A percentile compares a stretch with the other conserved stretches of the same genome.
Evolutionary conservation across 2,329 filamentous ascomycete species (phyloP).

Genomic region (Neopestalotiopsis sp.): DNA sequence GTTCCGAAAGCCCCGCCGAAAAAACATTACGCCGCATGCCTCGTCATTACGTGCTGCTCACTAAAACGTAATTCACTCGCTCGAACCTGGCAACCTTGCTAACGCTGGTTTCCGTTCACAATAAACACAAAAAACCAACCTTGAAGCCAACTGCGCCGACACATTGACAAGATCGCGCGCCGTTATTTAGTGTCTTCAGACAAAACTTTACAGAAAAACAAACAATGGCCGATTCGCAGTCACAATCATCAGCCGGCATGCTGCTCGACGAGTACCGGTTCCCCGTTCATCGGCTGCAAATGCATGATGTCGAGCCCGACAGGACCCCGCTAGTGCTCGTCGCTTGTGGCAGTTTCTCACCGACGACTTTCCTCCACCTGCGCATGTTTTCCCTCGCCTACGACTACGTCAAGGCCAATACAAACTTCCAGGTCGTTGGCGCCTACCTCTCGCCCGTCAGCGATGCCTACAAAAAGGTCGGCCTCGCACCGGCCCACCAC

Average conservation of each 20-base stretch:
- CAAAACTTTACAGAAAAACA: background rate
- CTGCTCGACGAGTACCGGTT: conserved; percentile 59
- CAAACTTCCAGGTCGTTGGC: conserved; percentile 83
- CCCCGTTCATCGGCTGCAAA: conserved; percentile 64
- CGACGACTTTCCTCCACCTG: conserved; percentile 77
- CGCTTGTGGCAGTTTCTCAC: conserved; percentile 75
- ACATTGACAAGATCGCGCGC: background rate
- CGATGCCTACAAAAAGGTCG: conserved; percentile 76
- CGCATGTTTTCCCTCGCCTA: conserved; percentile 89
- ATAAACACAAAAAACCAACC: background rate
- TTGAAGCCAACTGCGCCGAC: background rate
- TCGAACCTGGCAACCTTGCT: conserved; percentile 1
- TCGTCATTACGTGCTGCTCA: conserved; percentile 4
- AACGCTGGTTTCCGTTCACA: background rate
- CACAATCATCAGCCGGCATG: conserved; percentile 28
- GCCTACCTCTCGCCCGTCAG: conserved; percentile 81
- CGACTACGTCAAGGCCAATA: conserved; percentile 78
- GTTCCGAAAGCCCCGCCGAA: background rate
- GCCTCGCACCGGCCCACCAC: conserved; percentile 75
- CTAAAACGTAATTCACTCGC: conserved; percentile 9
- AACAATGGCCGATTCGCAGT: conserved; percentile 15
- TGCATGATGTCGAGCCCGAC: conserved; percentile 57
- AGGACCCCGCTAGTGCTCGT: conserved; percentile 71
- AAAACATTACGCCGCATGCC: background rate
- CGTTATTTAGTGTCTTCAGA: background rate